A percentile compares a stretch with the other conserved stretches of the same genome.
phyloP scores from a whole-genome alignment of 306 rosid species.

The Glycine tomentella region DNA sequence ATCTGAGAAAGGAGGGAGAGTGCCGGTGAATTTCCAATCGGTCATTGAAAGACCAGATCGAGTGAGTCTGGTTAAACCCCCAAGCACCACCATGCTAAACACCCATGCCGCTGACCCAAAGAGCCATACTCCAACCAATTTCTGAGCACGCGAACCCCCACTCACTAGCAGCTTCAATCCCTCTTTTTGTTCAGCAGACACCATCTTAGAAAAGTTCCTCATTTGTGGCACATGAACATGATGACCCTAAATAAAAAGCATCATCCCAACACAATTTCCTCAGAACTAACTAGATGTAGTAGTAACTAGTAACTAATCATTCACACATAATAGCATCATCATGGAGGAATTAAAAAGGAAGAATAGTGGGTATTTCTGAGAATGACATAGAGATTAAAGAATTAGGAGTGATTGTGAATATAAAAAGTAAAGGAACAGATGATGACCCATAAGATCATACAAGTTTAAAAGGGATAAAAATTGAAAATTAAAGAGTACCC shows the following conservation, averaged over 20 bases:
- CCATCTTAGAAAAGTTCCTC: conserved; percentile 60
- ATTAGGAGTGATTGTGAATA: too few relatives aligned
- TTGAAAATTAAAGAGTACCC: neutral
- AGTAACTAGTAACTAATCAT: too few relatives aligned
- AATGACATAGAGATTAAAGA: too few relatives aligned
- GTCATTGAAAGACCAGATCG: conserved; percentile 97
- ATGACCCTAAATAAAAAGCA: conserved; percentile 60
- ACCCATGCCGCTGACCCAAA: conserved; percentile 95
- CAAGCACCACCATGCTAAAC: conserved; percentile 90
- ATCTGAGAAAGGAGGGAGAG: conserved; percentile 73
- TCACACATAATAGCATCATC: too few relatives aligned
- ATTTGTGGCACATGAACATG: conserved; percentile 40
- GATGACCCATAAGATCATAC: neutral
- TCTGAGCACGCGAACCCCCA: conserved; percentile 77
- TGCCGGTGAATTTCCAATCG: conserved; percentile 88
- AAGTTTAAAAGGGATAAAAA: neutral
- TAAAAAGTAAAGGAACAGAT: too few relatives aligned
- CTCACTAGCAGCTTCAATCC: conserved; percentile 74
- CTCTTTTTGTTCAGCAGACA: conserved; percentile 59
- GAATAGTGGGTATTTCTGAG: too few relatives aligned
- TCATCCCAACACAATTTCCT: neutral
- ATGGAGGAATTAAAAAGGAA: too few relatives aligned
- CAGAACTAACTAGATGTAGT: too few relatives aligned
- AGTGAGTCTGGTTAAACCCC: conserved; percentile 86
- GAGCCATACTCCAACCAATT: conserved; percentile 87